These are phyloP conservation scores for Suillus spraguei DNA, from an alignment of 768 basidiomycete species.

Conservation along the genomic window DNA sequence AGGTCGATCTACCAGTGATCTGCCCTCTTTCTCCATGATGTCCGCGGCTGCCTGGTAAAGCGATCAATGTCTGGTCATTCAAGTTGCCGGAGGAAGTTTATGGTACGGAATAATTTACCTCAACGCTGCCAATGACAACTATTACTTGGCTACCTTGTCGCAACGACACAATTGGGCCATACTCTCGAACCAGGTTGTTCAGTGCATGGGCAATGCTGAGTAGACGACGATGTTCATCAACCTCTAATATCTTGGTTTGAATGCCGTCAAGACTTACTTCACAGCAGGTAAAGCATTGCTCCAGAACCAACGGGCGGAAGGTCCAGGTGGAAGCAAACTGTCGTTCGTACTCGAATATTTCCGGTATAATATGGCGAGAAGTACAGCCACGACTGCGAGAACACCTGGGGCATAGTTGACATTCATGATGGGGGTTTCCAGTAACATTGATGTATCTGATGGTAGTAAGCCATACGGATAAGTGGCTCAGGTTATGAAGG, in stretches of 20 bases:
- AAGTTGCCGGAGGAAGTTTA: slow-evolving; percentile 18
- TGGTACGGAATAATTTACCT: slow-evolving; percentile 17
- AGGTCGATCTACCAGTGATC: neutral
- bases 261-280: neutral
- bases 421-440: slow-evolving; percentile 21
- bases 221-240: neutral
- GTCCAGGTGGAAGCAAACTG: neutral
- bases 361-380: neutral
- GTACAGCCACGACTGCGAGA: slow-evolving; percentile 38
- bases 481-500: neutral
- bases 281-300: neutral
- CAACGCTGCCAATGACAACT: slow-evolving; percentile 22
- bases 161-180: slow-evolving; percentile 58
- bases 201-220: slow-evolving; percentile 27
- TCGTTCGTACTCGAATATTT: neutral
- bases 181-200: slow-evolving; percentile 53
- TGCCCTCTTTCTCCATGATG: neutral
- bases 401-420: slow-evolving; percentile 45
- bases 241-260: neutral
- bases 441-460: slow-evolving; percentile 22
- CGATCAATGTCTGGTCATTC: neutral
- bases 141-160: slow-evolving; percentile 41
- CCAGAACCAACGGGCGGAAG: neutral
- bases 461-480: slow-evolving; percentile 35
- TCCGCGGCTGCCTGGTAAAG: neutral